These are phyloP conservation scores for Paralagenidium karlingii DNA, from an alignment of 352 stramenopile genomes.

Conservation along the genomic window DNA sequence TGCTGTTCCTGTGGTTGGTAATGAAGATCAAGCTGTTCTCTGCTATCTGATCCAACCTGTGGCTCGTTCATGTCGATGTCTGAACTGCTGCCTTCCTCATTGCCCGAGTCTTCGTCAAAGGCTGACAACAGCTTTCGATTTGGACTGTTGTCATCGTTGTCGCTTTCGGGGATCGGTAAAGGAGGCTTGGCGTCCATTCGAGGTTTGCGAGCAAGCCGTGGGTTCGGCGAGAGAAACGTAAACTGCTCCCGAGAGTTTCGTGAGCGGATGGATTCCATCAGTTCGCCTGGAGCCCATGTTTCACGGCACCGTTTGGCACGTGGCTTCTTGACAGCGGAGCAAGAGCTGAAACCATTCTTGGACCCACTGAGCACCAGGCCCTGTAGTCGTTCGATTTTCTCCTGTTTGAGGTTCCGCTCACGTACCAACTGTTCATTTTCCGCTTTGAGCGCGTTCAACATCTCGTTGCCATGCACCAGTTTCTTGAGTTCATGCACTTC, in stretches of 20 bases:
- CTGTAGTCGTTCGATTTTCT: constrained; percentile 38
- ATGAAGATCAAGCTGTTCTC: too few species aligned
- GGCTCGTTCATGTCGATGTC: too few species aligned
- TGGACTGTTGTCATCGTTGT: constrained; percentile 34
- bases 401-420: constrained; percentile 40
- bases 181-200: not conserved
- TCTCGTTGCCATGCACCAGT: constrained; percentile 29
- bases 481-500: constrained; percentile 60
- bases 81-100: not conserved
- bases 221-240: constrained; percentile 11
- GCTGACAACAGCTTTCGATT: constrained; percentile 18
- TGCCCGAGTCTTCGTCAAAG: constrained; percentile 3
- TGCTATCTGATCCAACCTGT: too few species aligned
- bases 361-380: constrained; percentile 46
- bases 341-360: constrained; percentile 3
- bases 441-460: constrained; percentile 38
- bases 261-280: constrained; percentile 10
- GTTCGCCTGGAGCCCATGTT: constrained; percentile 64
- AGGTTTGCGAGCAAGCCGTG: constrained; percentile 17
- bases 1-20: too few species aligned
- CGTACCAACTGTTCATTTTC: constrained; percentile 56
- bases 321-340: constrained; percentile 11
- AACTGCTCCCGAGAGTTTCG: constrained; percentile 2
- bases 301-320: constrained; percentile 34
- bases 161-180: constrained; percentile 2